Evolutionary conservation across 768 basidiomycete species (phyloP).

Genomic region (Naganishia randhawae): DNA sequence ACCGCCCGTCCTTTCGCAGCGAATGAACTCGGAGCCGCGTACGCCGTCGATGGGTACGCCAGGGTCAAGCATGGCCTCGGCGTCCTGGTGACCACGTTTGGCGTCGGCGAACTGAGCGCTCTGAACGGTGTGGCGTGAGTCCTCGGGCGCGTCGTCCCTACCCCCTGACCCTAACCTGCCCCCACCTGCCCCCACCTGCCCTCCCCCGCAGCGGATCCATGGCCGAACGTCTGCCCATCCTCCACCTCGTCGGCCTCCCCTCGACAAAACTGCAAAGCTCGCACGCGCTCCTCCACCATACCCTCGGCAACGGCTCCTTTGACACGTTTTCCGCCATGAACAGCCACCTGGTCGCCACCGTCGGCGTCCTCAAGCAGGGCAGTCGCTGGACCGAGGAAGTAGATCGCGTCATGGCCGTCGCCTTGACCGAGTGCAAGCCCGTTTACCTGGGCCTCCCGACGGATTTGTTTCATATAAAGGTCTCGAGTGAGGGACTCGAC

Average conservation of each 20-base stretch:
- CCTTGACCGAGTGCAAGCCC: constrained; percentile 62
- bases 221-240: constrained; percentile 79
- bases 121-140: constrained; percentile 66
- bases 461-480: constrained; percentile 68
- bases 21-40: constrained; percentile 80
- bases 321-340: constrained; percentile 75
- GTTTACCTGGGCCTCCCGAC: constrained; percentile 84
- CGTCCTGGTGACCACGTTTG: constrained; percentile 64
- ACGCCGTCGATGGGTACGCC: constrained; percentile 91
- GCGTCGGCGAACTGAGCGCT: constrained; percentile 88
- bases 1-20: constrained; percentile 50
- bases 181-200: too few relatives aligned
- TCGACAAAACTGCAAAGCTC: constrained; percentile 63
- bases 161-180: constrained; percentile 75
- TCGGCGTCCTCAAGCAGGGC: constrained; percentile 60
- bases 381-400: constrained; percentile 61
- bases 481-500: constrained; percentile 63
- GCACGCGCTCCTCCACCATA: constrained; percentile 78
- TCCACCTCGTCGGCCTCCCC: constrained; percentile 83
- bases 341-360: constrained; percentile 68
- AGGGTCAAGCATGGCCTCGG: constrained; percentile 64
- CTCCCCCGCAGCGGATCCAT: constrained; percentile 65
- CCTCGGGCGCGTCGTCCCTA: constrained; percentile 34
- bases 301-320: constrained; percentile 77
- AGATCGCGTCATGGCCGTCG: constrained; percentile 67